Base-by-base conservation (phyloP, 78 protist species). In the Polysphondylium violaceum region DNA sequence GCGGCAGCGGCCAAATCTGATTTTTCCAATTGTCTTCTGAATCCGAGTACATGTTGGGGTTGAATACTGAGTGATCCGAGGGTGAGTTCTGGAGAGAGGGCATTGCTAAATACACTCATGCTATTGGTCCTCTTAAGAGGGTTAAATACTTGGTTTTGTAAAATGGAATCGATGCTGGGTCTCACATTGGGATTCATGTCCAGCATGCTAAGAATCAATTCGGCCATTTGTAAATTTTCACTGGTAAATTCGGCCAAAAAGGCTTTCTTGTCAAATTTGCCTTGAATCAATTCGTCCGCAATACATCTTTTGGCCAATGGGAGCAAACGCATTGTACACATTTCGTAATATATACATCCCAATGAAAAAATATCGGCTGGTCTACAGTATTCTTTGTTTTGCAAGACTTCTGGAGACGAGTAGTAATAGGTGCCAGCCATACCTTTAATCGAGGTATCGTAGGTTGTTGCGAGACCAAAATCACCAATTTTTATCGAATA, bases 261-360 rank as follows among this genome's bases (percentile, higher is more conserved):
- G 5, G 44, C 21, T 21, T 43, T 33, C 23, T 38, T 29, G 56
- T 79, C 76, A 43, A 79, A 79, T 33, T 33, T 79, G 7, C 76
- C 76, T 47, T 72, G 43, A 41, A 79, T 67, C 16, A 79, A 25
- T 55, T 79, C 89, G 16, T 79, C 76, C 14, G 68, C 89, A 17
- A 79, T 53, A 53, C 76, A 67, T 55, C 89, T 47, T 53, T 68
- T 79, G 0, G 89, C 68, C 25, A 79, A 36, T 12, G 89, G 89
- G 47, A 79, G 41, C 19, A 79, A 21, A 50, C 40, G 63, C 2
- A 79, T 36, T 3, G 89, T 79, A 23, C 40, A 36, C 89, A 79
- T 79, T 68, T 79, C 89, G 40, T 79, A 79, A 41, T 67, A 53
- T 25, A 67, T 53, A 79, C 89, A 79, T 29, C 76, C 89, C 41